Percentiles rank a stretch among this genome's conserved stretches.
These are phyloP conservation scores for Pelargonium hybrid DNA, from an alignment of 441 rosid genomes.

Conservation along the genomic window DNA sequence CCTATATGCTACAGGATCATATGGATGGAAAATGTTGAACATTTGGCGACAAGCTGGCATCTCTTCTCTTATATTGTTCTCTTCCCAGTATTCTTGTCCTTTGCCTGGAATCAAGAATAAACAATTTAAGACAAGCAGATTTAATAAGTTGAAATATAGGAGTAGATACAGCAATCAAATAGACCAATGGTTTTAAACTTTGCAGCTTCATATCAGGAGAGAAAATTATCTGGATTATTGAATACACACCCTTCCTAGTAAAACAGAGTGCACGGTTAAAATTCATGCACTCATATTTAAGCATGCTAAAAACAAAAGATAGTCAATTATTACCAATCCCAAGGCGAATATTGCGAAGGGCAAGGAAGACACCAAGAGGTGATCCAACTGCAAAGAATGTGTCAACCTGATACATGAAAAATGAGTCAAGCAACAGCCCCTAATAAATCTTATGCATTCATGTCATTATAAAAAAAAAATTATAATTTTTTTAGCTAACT, in stretches of 20 bases:
- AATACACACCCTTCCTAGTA: not conserved
- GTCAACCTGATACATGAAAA: constrained; percentile 59
- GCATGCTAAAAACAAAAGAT: not conserved
- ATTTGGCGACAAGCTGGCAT: constrained; percentile 92
- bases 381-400: constrained; percentile 98
- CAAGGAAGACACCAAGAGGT: constrained; percentile 91
- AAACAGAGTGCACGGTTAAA: not conserved
- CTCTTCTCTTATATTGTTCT: constrained; percentile 74
- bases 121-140: too few species aligned
- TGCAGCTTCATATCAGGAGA: not conserved
- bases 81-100: constrained; percentile 82
- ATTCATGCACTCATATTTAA: not conserved
- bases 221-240: not conserved
- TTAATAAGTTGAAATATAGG: too few species aligned
- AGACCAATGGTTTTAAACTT: not conserved
- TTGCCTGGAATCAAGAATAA: too few species aligned
- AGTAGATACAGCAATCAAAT: too few species aligned
- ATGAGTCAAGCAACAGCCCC: constrained; percentile 5
- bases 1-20: constrained; percentile 99
- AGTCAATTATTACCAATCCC: constrained; percentile 51
- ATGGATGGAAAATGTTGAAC: constrained; percentile 97
- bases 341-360: constrained; percentile 77
- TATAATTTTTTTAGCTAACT: not conserved
- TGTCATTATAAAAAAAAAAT: not conserved
- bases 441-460: not conserved